phyloP scores from a whole-genome alignment of 345 rosid genomes.

The Sisymbrium altissimum region DNA sequence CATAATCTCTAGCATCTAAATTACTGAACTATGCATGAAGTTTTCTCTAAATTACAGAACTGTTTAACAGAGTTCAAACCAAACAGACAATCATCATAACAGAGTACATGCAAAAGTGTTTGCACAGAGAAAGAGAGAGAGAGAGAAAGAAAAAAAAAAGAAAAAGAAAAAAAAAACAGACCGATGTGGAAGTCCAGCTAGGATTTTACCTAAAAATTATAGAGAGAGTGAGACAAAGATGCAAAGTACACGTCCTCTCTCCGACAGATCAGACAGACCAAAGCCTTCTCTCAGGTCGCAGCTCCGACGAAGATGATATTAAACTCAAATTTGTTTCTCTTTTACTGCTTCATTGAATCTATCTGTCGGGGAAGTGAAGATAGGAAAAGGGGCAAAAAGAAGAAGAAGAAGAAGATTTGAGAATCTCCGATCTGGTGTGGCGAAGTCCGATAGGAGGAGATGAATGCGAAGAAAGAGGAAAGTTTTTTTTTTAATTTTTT shows the following conservation, averaged over 20 bases:
- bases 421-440: slow-evolving; percentile 42
- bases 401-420: not conserved
- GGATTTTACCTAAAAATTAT: slow-evolving; percentile 26
- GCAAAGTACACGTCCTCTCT: slow-evolving; percentile 31
- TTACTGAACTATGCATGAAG: not conserved
- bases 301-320: slow-evolving; percentile 9
- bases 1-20: not conserved
- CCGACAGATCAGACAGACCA: slow-evolving; percentile 44
- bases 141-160: not conserved
- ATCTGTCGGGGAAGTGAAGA: slow-evolving; percentile 21
- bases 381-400: not conserved
- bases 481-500: slow-evolving; percentile 9
- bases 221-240: slow-evolving; percentile 23
- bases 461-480: slow-evolving; percentile 28
- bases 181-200: slow-evolving; percentile 62
- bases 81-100: not conserved
- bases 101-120: slow-evolving; percentile 4
- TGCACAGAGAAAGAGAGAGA: not conserved
- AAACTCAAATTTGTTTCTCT: too few species aligned
- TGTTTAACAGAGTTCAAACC: not conserved
- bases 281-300: not conserved
- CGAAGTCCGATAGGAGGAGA: slow-evolving; percentile 45
- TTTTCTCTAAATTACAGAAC: too few species aligned
- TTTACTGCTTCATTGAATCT: slow-evolving; percentile 9
- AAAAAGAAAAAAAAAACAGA: slow-evolving; percentile 1